Evolutionary conservation across 805 yeast genomes (phyloP).

Genomic region (Citeromyces matritensis): DNA sequence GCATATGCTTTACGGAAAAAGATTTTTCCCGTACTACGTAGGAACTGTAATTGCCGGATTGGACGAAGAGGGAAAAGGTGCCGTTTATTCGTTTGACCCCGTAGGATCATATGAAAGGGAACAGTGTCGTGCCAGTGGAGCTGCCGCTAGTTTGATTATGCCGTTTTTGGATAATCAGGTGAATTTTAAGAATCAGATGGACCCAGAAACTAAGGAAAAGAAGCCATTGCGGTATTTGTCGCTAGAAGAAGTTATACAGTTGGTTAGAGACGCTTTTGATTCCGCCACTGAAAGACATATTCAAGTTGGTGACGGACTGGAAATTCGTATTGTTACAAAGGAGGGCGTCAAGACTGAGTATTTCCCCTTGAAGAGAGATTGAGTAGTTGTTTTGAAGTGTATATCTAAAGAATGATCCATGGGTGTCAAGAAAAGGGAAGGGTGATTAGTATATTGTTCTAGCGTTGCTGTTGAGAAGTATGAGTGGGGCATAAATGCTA

Average conservation of each 20-base stretch:
- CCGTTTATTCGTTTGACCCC: constrained; percentile 93
- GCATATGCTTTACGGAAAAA: constrained; percentile 79
- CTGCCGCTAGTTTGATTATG: constrained; percentile 91
- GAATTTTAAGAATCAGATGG: constrained; percentile 84
- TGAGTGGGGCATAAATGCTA: too few relatives aligned
- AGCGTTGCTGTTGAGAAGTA: too few relatives aligned
- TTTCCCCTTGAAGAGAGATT: constrained; percentile 82
- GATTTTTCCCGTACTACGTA: constrained; percentile 95
- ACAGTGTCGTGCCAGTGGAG: constrained; percentile 96
- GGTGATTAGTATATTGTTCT: too few relatives aligned
- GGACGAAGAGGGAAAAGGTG: constrained; percentile 84
- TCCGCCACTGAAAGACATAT: constrained; percentile 98
- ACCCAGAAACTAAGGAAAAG: constrained; percentile 55
- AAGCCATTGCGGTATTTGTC: constrained; percentile 46
- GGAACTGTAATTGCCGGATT: constrained; percentile 91
- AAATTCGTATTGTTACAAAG: constrained; percentile 80
- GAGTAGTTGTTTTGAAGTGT: constrained; percentile 5
- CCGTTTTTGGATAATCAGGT: constrained; percentile 97
- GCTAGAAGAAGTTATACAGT: constrained; percentile 72
- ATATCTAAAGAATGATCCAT: too few relatives aligned
- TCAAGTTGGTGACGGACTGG: constrained; percentile 94
- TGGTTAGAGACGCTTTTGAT: constrained; percentile 87
- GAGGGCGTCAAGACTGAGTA: constrained; percentile 81
- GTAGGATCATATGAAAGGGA: constrained; percentile 97
- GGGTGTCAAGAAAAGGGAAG: too few relatives aligned